Evolutionary conservation across 2,329 filamentous ascomycete species (phyloP).

Genomic region (Neopestalotiopsis sp.): DNA sequence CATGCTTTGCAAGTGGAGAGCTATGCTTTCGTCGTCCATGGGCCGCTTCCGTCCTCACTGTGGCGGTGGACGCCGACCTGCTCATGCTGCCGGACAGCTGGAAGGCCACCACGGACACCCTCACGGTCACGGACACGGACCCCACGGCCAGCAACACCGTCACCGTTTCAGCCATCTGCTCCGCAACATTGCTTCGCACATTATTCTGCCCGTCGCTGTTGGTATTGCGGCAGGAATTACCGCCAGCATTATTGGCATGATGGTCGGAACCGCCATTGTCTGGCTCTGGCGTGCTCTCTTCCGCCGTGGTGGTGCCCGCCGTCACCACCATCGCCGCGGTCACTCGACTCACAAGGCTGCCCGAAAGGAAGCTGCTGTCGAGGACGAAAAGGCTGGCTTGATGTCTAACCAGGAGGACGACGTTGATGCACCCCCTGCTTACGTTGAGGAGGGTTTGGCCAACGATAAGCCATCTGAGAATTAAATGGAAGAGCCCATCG

Average conservation of each 20-base stretch:
- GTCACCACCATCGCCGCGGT: slow-evolving; percentile 36
- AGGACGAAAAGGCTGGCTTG: slow-evolving; percentile 57
- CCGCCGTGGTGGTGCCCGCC: slow-evolving; percentile 41
- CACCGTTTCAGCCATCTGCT: slow-evolving; percentile 52
- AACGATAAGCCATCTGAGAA: slow-evolving; percentile 34
- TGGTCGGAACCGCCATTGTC: slow-evolving; percentile 65
- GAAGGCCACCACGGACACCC: slow-evolving; percentile 26
- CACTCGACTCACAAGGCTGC: slow-evolving; percentile 40
- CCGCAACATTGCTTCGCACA: slow-evolving; percentile 62
- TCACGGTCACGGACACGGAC: slow-evolving; percentile 15
- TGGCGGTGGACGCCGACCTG: slow-evolving; percentile 36
- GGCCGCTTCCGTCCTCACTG: slow-evolving; percentile 44
- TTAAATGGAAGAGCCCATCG: slow-evolving; percentile 24
- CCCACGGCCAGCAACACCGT: slow-evolving; percentile 30
- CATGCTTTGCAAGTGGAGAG: slow-evolving; percentile 59
- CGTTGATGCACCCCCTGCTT: slow-evolving; percentile 34
- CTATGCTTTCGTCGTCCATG: slow-evolving; percentile 51
- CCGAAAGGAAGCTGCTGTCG: slow-evolving; percentile 40
- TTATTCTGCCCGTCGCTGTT: slow-evolving; percentile 71
- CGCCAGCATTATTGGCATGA: slow-evolving; percentile 71
- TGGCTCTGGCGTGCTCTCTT: slow-evolving; percentile 61
- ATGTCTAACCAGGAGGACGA: slow-evolving; percentile 46
- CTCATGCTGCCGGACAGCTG: slow-evolving; percentile 28
- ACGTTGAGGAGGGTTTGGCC: slow-evolving; percentile 30
- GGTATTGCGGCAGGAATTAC: slow-evolving; percentile 72